phyloP scores from a whole-genome alignment of 345 rosid genomes.

The Carallia pectinifolia region DNA sequence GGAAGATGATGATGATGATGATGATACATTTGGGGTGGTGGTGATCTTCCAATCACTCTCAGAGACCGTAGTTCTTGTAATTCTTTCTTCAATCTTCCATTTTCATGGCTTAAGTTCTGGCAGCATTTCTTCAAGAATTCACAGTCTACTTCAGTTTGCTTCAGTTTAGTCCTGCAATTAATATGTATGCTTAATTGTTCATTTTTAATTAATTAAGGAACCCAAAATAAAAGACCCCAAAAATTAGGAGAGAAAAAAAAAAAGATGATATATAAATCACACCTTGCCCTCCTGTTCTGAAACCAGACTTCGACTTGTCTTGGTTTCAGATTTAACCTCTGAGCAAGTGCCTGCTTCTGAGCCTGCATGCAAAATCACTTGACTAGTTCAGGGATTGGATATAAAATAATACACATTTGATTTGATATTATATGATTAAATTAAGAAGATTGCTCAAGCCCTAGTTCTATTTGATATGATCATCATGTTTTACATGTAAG shows the following conservation, averaged over 20 bases:
- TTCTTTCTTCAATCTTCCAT: constrained; percentile 43
- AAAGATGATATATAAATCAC: not conserved
- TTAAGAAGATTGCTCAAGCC: no score
- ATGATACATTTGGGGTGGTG: not conserved
- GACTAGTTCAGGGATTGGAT: not conserved
- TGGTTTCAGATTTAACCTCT: constrained; percentile 39
- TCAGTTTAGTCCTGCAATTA: constrained; percentile 46
- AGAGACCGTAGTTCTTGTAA: constrained; percentile 36
- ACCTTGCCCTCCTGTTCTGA: constrained; percentile 70
- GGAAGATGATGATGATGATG: constrained; percentile 3
- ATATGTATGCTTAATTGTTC: not conserved
- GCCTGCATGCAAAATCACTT: constrained; percentile 25
- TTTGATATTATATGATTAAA: not conserved
- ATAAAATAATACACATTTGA: not conserved
- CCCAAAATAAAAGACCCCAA: not conserved
- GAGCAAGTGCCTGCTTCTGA: constrained; percentile 45
- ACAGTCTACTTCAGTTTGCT: constrained; percentile 48
- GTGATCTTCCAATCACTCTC: not conserved
- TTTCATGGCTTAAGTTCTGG: constrained; percentile 39
- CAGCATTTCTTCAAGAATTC: constrained; percentile 43
- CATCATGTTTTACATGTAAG: no score
- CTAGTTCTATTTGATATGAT: no score
- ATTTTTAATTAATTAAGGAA: not conserved
- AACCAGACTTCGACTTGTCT: constrained; percentile 72
- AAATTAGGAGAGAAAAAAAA: not conserved